Conservation (phyloP, 2,329 filamentous ascomycete genomes). For the Polytolypa hystricis region DNA sequence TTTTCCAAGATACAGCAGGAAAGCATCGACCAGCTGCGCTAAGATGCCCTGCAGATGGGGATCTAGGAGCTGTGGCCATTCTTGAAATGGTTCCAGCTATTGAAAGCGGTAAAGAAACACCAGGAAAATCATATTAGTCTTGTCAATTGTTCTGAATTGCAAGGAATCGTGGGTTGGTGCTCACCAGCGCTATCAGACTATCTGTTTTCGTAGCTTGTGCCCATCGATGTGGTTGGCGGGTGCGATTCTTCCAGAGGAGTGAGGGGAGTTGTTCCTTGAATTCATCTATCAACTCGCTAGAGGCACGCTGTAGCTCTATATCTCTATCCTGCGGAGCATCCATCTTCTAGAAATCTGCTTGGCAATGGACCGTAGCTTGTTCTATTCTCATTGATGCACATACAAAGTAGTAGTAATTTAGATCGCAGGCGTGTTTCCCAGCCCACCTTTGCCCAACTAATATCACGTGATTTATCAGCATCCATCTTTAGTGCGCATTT, state of each 20-base stretch:
- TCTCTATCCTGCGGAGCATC: slow-evolving; percentile 35
- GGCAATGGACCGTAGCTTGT: too few species aligned
- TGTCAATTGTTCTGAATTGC: slow-evolving; percentile 5
- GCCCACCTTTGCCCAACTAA: too few species aligned
- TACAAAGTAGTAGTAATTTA: too few species aligned
- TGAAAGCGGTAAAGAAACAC: background rate
- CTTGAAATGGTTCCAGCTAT: slow-evolving; percentile 78
- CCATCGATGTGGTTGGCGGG: slow-evolving; percentile 28
- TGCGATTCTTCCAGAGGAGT: slow-evolving; percentile 29
- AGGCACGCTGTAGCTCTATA: slow-evolving; percentile 36
- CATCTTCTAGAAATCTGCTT: slow-evolving; percentile 28
- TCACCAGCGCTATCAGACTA: slow-evolving; percentile 30
- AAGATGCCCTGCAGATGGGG: slow-evolving; percentile 67
- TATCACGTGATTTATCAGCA: too few species aligned
- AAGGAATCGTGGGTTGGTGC: slow-evolving; percentile 10
- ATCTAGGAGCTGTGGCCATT: slow-evolving; percentile 87
- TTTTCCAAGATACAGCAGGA: slow-evolving; percentile 52
- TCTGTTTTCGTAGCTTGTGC: slow-evolving; percentile 26
- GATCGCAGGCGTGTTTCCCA: too few species aligned
- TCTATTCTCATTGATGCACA: too few species aligned
- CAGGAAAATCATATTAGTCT: slow-evolving; percentile 9
- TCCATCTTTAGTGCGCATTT: too few species aligned
- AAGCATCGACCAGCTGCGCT: slow-evolving; percentile 62
- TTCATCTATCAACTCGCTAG: slow-evolving; percentile 33
- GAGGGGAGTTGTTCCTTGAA: slow-evolving; percentile 31